Evolutionary conservation across 495 filamentous ascomycete species (phyloP).

Genomic region (Jackrogersella minutella): DNA sequence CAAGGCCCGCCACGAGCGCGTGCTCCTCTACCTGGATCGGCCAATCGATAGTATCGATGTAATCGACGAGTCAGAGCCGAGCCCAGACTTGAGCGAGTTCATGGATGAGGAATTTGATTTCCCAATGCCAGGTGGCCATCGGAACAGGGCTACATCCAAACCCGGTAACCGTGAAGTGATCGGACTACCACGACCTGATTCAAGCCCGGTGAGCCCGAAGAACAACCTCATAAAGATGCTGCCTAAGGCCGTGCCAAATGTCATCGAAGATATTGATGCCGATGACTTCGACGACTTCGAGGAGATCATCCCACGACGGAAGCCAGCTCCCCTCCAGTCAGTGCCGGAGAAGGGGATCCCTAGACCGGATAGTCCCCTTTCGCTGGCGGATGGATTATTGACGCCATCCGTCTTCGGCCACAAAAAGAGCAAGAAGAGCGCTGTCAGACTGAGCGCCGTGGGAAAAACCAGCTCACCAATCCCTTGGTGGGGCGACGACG

Average conservation of each 20-base stretch:
- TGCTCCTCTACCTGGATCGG: conserved; percentile 45
- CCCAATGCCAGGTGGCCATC: conserved; percentile 30
- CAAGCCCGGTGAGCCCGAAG: conserved; percentile 29
- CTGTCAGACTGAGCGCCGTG: conserved; percentile 56
- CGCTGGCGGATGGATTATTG: conserved; percentile 39
- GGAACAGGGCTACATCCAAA: conserved; percentile 31
- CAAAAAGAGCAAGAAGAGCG: conserved; percentile 54
- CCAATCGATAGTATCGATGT: conserved; percentile 37
- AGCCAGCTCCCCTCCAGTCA: neutral
- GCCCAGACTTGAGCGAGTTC: conserved; percentile 52
- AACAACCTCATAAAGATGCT: conserved; percentile 11
- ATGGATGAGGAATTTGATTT: conserved; percentile 45
- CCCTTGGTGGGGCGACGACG: conserved; percentile 55
- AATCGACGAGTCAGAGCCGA: conserved; percentile 47
- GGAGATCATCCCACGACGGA: neutral
- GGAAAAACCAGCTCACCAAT: conserved; percentile 49
- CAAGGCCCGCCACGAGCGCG: conserved; percentile 41
- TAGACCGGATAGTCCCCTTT: conserved; percentile 50
- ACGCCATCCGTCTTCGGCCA: conserved; percentile 34
- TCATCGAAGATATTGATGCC: conserved; percentile 14
- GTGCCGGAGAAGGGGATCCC: conserved; percentile 24
- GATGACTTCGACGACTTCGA: conserved; percentile 31
- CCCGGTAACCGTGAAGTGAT: neutral
- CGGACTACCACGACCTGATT: conserved; percentile 35
- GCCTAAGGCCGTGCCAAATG: neutral